Evolutionary conservation across 495 filamentous ascomycete genomes (phyloP), one percentile per base, ranked within the genome.

Genomic region (Aspergillus leporis): DNA sequence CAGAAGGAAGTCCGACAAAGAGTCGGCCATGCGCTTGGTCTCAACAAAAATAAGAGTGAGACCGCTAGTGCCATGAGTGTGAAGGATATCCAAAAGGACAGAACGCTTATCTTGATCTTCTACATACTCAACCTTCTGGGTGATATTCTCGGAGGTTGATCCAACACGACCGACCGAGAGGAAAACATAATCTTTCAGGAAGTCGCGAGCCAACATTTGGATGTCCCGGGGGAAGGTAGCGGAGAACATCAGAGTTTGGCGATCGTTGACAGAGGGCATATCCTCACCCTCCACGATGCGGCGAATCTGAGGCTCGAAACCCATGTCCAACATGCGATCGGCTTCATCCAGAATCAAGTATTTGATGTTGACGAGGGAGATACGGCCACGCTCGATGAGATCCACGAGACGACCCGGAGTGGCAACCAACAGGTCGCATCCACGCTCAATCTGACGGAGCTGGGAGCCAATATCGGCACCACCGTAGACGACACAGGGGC

Each of bases 311-410:
- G 94, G 94, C 82, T 98, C 94, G 83, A 98, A 98, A 89, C 94
- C 94, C 94, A 98, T 98, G 81, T 98, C 94, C 83, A 98, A 80
- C 94, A 98, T 98, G 74, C 95, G 95, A 81, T 98, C 94, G 74
- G 94, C 94, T 83, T 98, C 94, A 66, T 98, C 94, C 38, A 98
- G 89, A 63, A 98, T 90, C n/a, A 98, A 82, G 70, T 97, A 98
- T 78, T 97, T 97, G 85, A 98, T 97, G 80, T 94, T 97, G 62
- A 85, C 81, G 38, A 97, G 86, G 13, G 93, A 97, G 73, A 98
- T 97, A 71, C 94, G 93, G 63, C 95, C 94, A 80, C 95, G 91
- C 82, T 98, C 95, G 63, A 98, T 96, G 71, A 98, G 81, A 75
- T 98, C 94, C 65, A 98, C 93, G 51, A 98, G 83, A 83, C 94